Conservation (phyloP, 768 basidiomycete genomes). For the Suillus luteus region DNA sequence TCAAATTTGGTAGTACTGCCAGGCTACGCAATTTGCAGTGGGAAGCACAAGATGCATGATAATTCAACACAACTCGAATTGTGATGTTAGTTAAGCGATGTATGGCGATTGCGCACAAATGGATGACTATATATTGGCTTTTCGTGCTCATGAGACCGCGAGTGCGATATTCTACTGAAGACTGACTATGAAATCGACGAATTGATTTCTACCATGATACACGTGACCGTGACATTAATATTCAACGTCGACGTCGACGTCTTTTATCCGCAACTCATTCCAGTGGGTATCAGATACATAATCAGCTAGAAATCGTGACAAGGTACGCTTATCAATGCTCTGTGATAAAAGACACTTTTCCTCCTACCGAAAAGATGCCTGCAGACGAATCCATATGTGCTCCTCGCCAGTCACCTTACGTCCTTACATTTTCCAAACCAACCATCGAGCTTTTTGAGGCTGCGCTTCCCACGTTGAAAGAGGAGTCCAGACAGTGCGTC, state of each 20-base stretch:
- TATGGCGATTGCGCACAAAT: too few species aligned
- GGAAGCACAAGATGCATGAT: too few species aligned
- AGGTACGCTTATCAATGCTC: not conserved
- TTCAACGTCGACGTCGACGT: too few species aligned
- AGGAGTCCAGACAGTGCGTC: slow-evolving; percentile 28
- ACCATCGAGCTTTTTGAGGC: slow-evolving; percentile 17
- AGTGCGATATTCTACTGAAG: too few species aligned
- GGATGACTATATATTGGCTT: too few species aligned
- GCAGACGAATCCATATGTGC: not conserved
- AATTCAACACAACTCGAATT: too few species aligned
- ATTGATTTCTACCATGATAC: not conserved
- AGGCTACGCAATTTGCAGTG: too few species aligned
- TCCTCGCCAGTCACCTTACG: slow-evolving; percentile 12
- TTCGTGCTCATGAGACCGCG: too few species aligned
- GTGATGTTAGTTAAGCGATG: too few species aligned
- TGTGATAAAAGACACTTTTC: not conserved
- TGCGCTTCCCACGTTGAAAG: slow-evolving; percentile 14
- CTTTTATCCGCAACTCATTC: not conserved
- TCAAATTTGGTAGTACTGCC: too few species aligned
- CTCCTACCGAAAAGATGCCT: slow-evolving; percentile 15
- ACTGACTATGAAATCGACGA: too few species aligned
- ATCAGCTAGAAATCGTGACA: not conserved
- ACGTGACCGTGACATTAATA: not conserved
- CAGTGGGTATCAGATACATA: not conserved
- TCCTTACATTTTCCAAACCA: slow-evolving; percentile 23